Evolutionary conservation across 139 green algal genomes (phyloP), one percentile per base, ranked within the genome.

Genomic region (Chlorella sp.): DNA sequence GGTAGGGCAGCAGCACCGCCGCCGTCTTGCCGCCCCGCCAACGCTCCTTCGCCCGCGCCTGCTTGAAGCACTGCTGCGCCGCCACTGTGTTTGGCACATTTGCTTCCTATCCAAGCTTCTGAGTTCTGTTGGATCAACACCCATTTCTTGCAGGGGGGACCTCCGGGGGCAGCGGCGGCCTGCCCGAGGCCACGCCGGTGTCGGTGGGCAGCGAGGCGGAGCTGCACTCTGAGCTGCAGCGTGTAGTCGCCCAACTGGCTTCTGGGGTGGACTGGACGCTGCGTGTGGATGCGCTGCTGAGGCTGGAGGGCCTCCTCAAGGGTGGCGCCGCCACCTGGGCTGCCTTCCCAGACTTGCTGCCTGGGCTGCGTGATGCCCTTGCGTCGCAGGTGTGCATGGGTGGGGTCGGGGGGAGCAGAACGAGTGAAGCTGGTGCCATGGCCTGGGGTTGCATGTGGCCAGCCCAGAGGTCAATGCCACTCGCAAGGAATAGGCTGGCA

Each of bases 251-350:
- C 4, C 69, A 77, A 36, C 93, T 97, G 53, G 88, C 83, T 32
- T 83, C 81, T 40, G 81, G 81, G 5, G 88, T 86, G 48, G 93
- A 96, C 7, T 96, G 92, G 92, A 69, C 90, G n/a, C 77, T 89
- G 34, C 91, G 94, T 36, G 91, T 96, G 53, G 79, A 86, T 14
- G 92, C 94, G 9, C 93, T 98, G 94, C 80, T 95, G 81, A 91
- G 94, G 22, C 61, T 98, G 66, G 95, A 98, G 89, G 94, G 93
- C 0, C 86, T 98, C 32, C 92, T 95, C 40, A 85, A 86, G 28
- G 96, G 96, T 19, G 94, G 94, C 42, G 94, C 93, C 12, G 77
- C 89, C 28, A 71, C 88, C 22, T 85, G 92, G 30, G 84, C 86
- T 4, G 73, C 61, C 53, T 96, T 97, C 53, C 34, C 89, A 22